Base-by-base conservation (phyloP, 495 filamentous ascomycete genomes). In the Xylaria acuta region DNA sequence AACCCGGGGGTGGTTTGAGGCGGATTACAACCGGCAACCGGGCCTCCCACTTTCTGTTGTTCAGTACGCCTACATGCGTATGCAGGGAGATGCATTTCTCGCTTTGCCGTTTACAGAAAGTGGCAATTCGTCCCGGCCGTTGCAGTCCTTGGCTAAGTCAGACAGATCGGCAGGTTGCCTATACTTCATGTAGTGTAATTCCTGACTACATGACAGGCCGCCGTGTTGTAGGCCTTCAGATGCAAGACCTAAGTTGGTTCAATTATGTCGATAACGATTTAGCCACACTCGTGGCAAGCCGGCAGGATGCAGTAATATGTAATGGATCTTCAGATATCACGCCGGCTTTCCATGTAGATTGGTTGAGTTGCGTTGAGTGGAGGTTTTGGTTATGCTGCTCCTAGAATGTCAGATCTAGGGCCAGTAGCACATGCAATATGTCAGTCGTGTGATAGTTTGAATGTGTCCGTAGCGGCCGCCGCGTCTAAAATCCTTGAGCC, bases 1-100 rank as follows among this genome's bases (percentile, higher is more conserved):
- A 76, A 71, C 70, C 76, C 75, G 59, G 73, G 76, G 64, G 65
- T 72, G 73, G 47, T 64, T 64, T 64, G 38, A 40, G 59, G 59
- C 45, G 49, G 30, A 56, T 56, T n/a, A 40, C 36, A 53, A 64
- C 41, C 59, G 25, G 45, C 16, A 71, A 20, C n/a, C 9, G 41
- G 34, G 51, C 36, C n/a, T 41, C 64, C 64, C 59, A 56, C 20
- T 64, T 40, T 62, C 30, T 67, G 41, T 30, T 62, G 40, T 51
- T 60, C 14, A 47, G 7, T 12, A 53, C 22, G 45, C 27, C 54
- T 40, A 40, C 38, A 60, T 65, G 62, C 25, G 25, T 62, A 54
- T 73, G 56, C 53, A 67, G 45, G 54, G 47, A 25, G 32, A 68
- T 68, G 54, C 40, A 56, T 67, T 60, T 18, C 38, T 36, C 54